Evolutionary conservation across 1,284 basidiomycete genomes (phyloP).

Genomic region (Cutaneotrichosporon cutaneum): DNA sequence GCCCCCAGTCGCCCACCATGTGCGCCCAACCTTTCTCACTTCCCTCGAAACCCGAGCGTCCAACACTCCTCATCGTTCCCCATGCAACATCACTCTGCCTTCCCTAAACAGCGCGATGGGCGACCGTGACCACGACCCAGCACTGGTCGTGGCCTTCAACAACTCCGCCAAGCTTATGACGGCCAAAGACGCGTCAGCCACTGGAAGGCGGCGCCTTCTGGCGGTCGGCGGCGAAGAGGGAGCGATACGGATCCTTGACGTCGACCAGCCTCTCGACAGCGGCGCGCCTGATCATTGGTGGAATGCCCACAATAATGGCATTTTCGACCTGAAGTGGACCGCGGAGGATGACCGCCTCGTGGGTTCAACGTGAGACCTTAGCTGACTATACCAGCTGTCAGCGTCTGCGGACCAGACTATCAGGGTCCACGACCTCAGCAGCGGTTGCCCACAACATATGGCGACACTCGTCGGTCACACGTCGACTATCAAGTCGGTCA

Average conservation of each 20-base stretch:
- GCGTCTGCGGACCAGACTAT: conserved; percentile 49
- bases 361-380: conserved; percentile 18
- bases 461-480: conserved; percentile 47
- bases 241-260: conserved; percentile 41
- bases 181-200: conserved; percentile 23
- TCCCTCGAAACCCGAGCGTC: conserved; percentile 28
- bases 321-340: conserved; percentile 78
- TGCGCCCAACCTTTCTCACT: conserved; percentile 13
- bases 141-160: conserved; percentile 40
- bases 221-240: conserved; percentile 49
- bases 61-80: conserved; percentile 22
- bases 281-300: conserved; percentile 43
- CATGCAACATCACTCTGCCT: conserved; percentile 36
- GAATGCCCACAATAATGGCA: conserved; percentile 68
- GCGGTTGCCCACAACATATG: conserved; percentile 25
- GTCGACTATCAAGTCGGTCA: conserved; percentile 46
- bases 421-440: conserved; percentile 39
- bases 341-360: conserved; percentile 57
- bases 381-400: conserved; percentile 39
- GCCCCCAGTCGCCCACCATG: no score
- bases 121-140: conserved; percentile 41
- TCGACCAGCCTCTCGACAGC: conserved; percentile 37
- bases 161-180: conserved; percentile 32
- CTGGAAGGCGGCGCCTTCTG: conserved; percentile 32
- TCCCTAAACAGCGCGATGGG: conserved; percentile 38